These are phyloP conservation scores for Trichosporon inkin DNA, from an alignment of 1,284 basidiomycete genomes.

Conservation along the genomic window DNA sequence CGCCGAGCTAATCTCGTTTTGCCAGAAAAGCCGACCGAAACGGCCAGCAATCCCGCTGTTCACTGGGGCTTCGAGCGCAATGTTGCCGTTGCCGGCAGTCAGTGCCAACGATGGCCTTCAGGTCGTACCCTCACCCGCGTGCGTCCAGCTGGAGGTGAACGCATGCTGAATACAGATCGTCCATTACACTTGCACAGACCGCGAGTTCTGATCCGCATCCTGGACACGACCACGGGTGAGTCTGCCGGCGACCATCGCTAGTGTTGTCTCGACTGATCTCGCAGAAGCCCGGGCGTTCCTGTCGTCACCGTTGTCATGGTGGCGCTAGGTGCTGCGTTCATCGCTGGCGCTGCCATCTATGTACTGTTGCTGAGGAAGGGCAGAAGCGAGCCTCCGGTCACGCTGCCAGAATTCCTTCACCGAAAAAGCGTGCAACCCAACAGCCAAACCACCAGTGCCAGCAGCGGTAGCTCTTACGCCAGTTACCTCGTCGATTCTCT, in stretches of 20 bases:
- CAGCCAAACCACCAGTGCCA: neutral
- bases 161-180: neutral
- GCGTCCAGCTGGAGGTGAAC: neutral
- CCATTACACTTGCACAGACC: constrained; percentile 1
- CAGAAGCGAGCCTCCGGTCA: neutral
- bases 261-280: neutral
- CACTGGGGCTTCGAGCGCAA: neutral
- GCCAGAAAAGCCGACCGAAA: neutral
- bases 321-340: constrained; percentile 19
- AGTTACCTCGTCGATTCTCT: neutral
- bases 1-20: neutral
- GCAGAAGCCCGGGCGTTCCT: neutral
- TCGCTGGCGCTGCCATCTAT: constrained; percentile 10
- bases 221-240: constrained; percentile 6
- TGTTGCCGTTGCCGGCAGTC: neutral
- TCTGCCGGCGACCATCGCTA: neutral
- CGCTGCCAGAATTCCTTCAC: neutral
- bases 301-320: constrained; percentile 20
- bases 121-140: neutral
- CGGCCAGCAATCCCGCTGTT: neutral
- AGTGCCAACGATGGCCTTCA: neutral
- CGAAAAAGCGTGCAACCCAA: neutral
- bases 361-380: constrained; percentile 12
- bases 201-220: neutral
- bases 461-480: constrained; percentile 6